A percentile compares a stretch with the other conserved stretches of the same genome.
These are phyloP conservation scores for Pseudocercospora fijiensis DNA, from an alignment of 2,329 filamentous ascomycete species.

Conservation along the genomic window DNA sequence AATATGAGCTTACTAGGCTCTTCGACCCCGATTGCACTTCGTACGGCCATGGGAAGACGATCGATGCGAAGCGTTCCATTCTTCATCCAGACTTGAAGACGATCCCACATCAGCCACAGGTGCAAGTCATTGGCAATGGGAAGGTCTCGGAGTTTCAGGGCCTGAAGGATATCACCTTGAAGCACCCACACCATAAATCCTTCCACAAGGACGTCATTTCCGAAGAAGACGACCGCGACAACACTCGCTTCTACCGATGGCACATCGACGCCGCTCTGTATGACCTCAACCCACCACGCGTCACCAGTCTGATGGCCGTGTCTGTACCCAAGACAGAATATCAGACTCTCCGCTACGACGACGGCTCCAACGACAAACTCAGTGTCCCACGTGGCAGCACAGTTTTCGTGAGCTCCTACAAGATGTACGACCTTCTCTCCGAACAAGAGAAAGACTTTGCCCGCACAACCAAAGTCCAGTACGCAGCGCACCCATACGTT, in stretches of 20 bases:
- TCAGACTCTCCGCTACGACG: conserved; percentile 71
- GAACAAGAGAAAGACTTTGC: conserved; percentile 67
- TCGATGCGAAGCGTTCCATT: conserved; percentile 64
- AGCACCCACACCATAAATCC: conserved; percentile 73
- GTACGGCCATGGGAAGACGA: conserved; percentile 75
- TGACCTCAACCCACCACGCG: conserved; percentile 69
- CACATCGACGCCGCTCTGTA: conserved; percentile 79
- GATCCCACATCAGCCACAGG: conserved; percentile 67
- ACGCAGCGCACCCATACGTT: conserved; percentile 76
- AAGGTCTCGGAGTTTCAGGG: conserved; percentile 69
- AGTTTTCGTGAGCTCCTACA: conserved; percentile 69
- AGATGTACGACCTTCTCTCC: conserved; percentile 67
- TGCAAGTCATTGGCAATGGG: conserved; percentile 78
- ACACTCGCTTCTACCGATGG: conserved; percentile 70
- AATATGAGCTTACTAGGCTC: conserved; percentile 70
- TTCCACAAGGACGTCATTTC: conserved; percentile 69
- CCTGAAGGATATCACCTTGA: conserved; percentile 64
- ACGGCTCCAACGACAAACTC: conserved; percentile 65
- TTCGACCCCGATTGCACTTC: conserved; percentile 66
- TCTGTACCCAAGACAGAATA: conserved; percentile 64
- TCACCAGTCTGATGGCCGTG: conserved; percentile 72
- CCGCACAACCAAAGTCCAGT: conserved; percentile 66
- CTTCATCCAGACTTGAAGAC: conserved; percentile 79
- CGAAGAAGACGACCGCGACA: conserved; percentile 57
- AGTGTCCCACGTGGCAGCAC: conserved; percentile 72